Percentiles rank a stretch among this genome's conserved stretches.
Conservation (phyloP, 768 basidiomycete genomes). For the Hericium erinaceus region DNA sequence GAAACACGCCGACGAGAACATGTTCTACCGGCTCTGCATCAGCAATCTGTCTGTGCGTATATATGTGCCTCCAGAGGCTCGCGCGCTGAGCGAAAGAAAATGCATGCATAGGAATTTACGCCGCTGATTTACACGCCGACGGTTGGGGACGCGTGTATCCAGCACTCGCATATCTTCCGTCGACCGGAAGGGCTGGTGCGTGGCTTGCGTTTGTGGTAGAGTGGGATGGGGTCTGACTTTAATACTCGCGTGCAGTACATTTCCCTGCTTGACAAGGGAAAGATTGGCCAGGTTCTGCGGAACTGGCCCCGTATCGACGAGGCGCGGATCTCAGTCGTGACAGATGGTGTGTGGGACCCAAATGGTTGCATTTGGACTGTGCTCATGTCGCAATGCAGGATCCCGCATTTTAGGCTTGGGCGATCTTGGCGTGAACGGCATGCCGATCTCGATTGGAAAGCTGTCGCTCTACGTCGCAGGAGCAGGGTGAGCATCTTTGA, state of each 20-base stretch:
- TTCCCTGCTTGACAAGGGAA: conserved; percentile 78
- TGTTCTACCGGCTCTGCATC: conserved; percentile 74
- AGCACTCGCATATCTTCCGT: conserved; percentile 72
- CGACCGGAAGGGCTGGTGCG: conserved; percentile 62
- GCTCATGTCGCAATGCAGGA: conserved; percentile 28
- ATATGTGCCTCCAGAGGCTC: neutral
- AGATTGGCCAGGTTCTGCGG: conserved; percentile 55
- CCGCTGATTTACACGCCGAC: conserved; percentile 91
- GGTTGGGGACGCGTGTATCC: conserved; percentile 84
- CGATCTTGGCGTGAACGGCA: conserved; percentile 74
- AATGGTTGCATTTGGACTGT: neutral
- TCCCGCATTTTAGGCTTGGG: conserved; percentile 87
- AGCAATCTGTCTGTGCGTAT: conserved; percentile 53
- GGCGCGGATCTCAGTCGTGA: conserved; percentile 87
- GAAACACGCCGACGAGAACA: conserved; percentile 58
- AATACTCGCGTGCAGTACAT: conserved; percentile 41
- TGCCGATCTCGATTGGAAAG: conserved; percentile 90
- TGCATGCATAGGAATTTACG: conserved; percentile 34
- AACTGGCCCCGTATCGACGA: conserved; percentile 68
- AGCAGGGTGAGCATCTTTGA: conserved; percentile 52
- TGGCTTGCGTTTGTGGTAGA: neutral
- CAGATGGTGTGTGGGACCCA: conserved; percentile 52
- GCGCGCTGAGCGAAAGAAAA: neutral
- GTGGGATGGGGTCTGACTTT: neutral
- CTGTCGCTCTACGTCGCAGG: conserved; percentile 84